Conservation (phyloP, 1,284 basidiomycete species). For the Cryptococcus wingfieldii region DNA sequence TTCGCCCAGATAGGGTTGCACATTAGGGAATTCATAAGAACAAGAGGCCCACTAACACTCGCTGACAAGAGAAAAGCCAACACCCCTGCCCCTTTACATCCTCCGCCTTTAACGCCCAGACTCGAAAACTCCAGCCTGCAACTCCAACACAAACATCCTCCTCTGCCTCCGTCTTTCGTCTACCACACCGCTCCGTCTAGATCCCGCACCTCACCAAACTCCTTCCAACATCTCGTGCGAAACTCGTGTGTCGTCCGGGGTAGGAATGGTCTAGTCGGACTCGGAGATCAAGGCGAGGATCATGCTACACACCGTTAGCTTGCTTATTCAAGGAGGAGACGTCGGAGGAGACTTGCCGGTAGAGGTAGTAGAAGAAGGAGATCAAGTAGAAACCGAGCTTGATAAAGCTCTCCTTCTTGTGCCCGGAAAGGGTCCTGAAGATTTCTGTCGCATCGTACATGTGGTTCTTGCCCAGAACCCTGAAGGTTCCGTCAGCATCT, state of each 20-base stretch:
- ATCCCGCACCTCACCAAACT: no score
- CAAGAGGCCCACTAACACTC: neutral
- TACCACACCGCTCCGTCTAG: no score
- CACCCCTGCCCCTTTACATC: neutral
- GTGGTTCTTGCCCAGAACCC: constrained; percentile 89
- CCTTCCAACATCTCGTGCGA: no score
- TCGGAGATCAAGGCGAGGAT: constrained; percentile 78
- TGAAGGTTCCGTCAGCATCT: constrained; percentile 41
- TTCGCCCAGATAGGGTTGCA: no score
- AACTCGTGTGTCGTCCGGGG: no score
- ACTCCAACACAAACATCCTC: no score
- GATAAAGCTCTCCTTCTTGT: constrained; percentile 96
- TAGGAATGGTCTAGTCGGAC: constrained; percentile 3
- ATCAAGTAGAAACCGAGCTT: constrained; percentile 93
- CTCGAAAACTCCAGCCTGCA: no score
- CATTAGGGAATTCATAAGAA: no score
- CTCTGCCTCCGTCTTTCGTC: no score
- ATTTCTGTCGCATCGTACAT: constrained; percentile 99
- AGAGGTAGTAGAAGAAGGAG: constrained; percentile 95
- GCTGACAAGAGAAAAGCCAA: neutral
- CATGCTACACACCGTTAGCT: constrained; percentile 57
- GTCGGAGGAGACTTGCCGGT: constrained; percentile 60
- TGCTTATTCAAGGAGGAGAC: neutral
- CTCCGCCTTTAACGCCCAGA: neutral
- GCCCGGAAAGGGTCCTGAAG: constrained; percentile 86